phyloP scores from a whole-genome alignment of 306 rosid genomes.

The Lablab purpureus region DNA sequence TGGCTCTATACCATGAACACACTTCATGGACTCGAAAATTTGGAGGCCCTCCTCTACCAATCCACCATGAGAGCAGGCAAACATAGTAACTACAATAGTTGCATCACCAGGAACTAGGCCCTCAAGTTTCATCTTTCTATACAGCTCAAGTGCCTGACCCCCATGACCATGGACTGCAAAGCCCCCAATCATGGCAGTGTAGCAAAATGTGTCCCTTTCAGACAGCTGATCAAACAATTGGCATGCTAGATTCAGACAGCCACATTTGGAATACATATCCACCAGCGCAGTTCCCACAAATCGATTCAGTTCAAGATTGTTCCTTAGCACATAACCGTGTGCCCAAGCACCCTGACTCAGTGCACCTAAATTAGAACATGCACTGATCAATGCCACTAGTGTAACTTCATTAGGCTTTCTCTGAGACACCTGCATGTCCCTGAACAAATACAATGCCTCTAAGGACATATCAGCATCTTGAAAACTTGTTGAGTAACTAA shows the following conservation, averaged over 20 bases:
- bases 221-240: conserved; percentile 56
- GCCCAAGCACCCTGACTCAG: conserved; percentile 59
- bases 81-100: conserved; percentile 56
- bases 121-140: conserved; percentile 46
- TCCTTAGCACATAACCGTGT: conserved; percentile 47
- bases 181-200: conserved; percentile 57
- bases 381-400: conserved; percentile 51
- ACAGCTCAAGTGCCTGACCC: conserved; percentile 53
- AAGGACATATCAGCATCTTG: conserved; percentile 44
- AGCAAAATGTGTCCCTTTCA: conserved; percentile 50
- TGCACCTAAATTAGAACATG: conserved; percentile 58
- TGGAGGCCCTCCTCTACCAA: conserved; percentile 52
- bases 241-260: conserved; percentile 49
- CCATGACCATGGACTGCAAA: conserved; percentile 58
- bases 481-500: conserved; percentile 40
- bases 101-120: conserved; percentile 51
- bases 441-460: conserved; percentile 49
- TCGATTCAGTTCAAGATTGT: conserved; percentile 49
- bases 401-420: conserved; percentile 57
- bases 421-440: conserved; percentile 46
- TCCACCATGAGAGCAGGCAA: conserved; percentile 58
- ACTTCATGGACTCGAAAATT: conserved; percentile 51
- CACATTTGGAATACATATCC: conserved; percentile 58
- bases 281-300: conserved; percentile 59
- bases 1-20: conserved; percentile 46